Evolutionary conservation across 1,284 basidiomycete genomes (phyloP).

Genomic region (Cryptococcus sp.): DNA sequence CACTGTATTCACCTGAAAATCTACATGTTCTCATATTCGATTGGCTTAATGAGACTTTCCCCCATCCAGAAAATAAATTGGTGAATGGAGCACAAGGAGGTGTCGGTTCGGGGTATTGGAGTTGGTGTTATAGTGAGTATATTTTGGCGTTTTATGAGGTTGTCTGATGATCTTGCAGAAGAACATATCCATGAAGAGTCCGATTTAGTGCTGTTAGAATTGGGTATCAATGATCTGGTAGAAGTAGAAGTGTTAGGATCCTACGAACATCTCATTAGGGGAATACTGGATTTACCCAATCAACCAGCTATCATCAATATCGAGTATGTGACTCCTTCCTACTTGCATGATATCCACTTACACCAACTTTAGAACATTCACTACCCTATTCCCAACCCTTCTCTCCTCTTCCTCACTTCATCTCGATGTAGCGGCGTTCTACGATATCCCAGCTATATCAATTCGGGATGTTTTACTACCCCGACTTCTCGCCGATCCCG

Average conservation of each 20-base stretch:
- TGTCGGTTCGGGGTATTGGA: conserved; percentile 42
- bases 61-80: conserved; percentile 13
- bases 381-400: conserved; percentile 39
- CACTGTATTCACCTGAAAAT: conserved; percentile 44
- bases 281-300: conserved; percentile 33
- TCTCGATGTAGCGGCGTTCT: conserved; percentile 40
- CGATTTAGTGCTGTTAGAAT: conserved; percentile 39
- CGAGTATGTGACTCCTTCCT: conserved; percentile 24
- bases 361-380: conserved; percentile 33
- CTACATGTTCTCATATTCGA: conserved; percentile 41
- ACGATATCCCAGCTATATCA: conserved; percentile 41
- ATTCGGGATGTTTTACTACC: conserved; percentile 41
- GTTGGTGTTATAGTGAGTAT: conserved; percentile 43
- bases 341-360: neutral
- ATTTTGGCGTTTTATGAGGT: neutral
- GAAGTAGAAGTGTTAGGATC: conserved; percentile 26
- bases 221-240: conserved; percentile 42
- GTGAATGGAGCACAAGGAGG: conserved; percentile 43
- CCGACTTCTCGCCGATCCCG: conserved; percentile 34
- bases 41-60: conserved; percentile 41
- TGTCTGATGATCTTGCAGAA: conserved; percentile 14
- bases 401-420: conserved; percentile 39
- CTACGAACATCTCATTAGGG: conserved; percentile 39
- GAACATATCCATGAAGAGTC: conserved; percentile 41
- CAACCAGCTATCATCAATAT: conserved; percentile 43